These are phyloP conservation scores for Solanum clarkiae DNA, from an alignment of 257 asterid genomes.

Conservation along the genomic window DNA sequence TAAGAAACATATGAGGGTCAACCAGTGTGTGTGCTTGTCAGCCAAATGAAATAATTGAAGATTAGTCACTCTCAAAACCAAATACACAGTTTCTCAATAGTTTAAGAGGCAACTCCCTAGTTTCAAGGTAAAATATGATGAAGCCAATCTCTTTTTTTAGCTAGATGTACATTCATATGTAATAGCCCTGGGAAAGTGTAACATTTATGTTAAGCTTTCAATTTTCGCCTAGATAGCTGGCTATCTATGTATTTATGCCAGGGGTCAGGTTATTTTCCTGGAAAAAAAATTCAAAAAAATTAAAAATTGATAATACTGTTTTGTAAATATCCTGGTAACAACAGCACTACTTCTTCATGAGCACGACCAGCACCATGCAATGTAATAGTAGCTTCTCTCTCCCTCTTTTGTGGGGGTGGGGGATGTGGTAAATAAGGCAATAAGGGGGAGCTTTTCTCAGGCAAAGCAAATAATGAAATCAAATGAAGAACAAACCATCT, in stretches of 20 bases:
- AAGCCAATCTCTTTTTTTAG: too few species aligned
- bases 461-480: not conserved
- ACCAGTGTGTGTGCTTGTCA: not conserved
- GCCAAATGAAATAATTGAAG: not conserved
- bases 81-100: not conserved
- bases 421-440: not conserved
- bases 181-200: not conserved
- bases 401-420: not conserved
- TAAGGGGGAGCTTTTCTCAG: not conserved
- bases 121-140: too few species aligned
- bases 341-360: too few species aligned
- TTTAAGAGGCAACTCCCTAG: not conserved
- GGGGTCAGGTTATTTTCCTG: not conserved
- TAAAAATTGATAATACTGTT: too few species aligned
- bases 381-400: too few species aligned
- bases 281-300: too few species aligned
- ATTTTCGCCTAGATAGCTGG: too few species aligned
- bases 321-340: too few species aligned
- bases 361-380: too few species aligned
- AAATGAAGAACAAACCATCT: conserved; percentile 45
- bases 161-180: too few species aligned
- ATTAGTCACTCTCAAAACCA: not conserved
- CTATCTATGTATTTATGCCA: not conserved
- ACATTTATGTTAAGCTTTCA: too few species aligned
- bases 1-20: not conserved